These are phyloP conservation scores for Vicia villosa DNA, from an alignment of 306 rosid genomes.

Conservation along the genomic window DNA sequence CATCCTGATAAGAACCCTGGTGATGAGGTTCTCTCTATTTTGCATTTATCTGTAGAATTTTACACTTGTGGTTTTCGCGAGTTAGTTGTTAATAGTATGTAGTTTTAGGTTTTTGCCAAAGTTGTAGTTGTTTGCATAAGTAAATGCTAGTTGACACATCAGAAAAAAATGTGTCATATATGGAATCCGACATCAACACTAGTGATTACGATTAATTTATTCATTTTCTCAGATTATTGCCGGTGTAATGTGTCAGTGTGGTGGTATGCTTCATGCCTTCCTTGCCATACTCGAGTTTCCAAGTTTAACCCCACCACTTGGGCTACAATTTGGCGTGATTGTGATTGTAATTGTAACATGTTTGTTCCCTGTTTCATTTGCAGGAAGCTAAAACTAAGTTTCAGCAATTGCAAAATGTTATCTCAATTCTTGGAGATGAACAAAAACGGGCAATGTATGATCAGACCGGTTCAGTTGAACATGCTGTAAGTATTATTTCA, in stretches of 20 bases:
- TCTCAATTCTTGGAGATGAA: constrained; percentile 76
- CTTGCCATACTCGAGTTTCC: not conserved
- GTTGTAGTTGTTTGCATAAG: not conserved
- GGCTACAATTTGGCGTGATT: not conserved
- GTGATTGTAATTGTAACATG: constrained; percentile 25
- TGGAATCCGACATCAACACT: too few relatives aligned
- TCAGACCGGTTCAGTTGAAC: constrained; percentile 72
- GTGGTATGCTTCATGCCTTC: not conserved
- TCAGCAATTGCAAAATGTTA: constrained; percentile 79
- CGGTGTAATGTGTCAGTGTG: not conserved
- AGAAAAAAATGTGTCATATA: too few relatives aligned
- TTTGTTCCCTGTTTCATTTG: constrained; percentile 7
- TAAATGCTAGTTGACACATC: too few relatives aligned
- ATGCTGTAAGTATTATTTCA: constrained; percentile 61
- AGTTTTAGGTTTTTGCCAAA: not conserved
- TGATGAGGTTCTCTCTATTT: constrained; percentile 58
- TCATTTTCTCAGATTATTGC: too few relatives aligned
- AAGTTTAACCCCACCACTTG: not conserved
- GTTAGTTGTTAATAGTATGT: not conserved
- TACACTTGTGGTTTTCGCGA: not conserved
- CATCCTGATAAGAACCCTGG: constrained; percentile 95
- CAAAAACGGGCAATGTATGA: constrained; percentile 78
- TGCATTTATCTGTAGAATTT: not conserved
- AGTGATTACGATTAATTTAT: too few relatives aligned
- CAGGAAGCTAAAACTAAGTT: constrained; percentile 82